Percentiles rank a stretch among this genome's conserved stretches.
Evolutionary conservation across 345 rosid species (phyloP).

Genomic region (Xanthoceras sorbifolium): DNA sequence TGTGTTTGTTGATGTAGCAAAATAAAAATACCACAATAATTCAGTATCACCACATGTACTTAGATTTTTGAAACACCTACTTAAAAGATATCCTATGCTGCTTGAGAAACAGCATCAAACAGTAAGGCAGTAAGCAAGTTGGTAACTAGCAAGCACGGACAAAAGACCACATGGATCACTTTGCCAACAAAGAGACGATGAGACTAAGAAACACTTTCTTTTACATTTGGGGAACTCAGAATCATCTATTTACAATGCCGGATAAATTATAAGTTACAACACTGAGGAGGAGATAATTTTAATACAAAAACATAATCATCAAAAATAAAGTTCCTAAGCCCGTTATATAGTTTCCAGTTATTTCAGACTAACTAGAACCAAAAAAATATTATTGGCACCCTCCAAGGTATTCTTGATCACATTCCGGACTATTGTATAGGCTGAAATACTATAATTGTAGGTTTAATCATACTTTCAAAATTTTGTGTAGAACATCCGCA

Average conservation of each 20-base stretch:
- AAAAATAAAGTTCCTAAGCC: background rate
- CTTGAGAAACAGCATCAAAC: background rate
- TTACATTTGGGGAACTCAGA: background rate
- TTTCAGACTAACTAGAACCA: background rate
- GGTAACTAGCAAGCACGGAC: background rate
- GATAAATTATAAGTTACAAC: background rate
- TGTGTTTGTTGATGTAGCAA: background rate
- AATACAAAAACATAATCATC: background rate
- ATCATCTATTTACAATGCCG: constrained; percentile 3
- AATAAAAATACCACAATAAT: background rate
- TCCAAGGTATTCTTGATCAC: background rate
- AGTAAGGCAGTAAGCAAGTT: too few species aligned
- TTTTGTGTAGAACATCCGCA: background rate
- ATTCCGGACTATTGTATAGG: background rate
- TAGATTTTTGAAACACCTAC: background rate
- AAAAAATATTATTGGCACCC: background rate
- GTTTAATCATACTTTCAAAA: background rate
- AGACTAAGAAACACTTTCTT: background rate
- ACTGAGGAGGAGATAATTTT: background rate
- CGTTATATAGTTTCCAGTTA: background rate
- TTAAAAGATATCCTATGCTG: background rate
- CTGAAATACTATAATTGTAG: background rate
- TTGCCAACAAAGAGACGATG: background rate
- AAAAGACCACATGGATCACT: background rate
- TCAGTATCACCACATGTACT: background rate